phyloP scores from a whole-genome alignment of 1,284 basidiomycete genomes.

The Ustilago xerochloae region DNA sequence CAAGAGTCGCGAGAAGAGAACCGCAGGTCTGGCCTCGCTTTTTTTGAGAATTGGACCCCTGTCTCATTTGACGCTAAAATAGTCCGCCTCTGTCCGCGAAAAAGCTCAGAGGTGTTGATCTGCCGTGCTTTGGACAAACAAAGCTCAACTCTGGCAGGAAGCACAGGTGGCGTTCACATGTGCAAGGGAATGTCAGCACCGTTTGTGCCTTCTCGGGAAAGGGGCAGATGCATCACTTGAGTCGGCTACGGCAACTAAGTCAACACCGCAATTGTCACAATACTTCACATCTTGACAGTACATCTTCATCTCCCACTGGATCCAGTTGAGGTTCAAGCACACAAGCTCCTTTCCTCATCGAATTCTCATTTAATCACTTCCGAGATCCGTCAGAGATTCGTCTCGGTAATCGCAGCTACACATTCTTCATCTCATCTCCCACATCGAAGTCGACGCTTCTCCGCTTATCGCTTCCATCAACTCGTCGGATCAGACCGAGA shows the following conservation, averaged over 20 bases:
- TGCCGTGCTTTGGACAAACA: neutral
- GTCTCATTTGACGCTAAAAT: neutral
- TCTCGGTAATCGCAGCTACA: neutral
- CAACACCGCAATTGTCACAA: too few relatives aligned
- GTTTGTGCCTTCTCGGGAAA: too few relatives aligned
- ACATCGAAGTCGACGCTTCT: neutral
- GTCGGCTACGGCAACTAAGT: neutral
- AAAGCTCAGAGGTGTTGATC: neutral
- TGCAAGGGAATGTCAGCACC: too few relatives aligned
- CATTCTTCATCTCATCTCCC: neutral
- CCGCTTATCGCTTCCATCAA: neutral
- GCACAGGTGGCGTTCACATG: neutral
- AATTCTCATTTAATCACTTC: too few relatives aligned
- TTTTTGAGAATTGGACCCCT: neutral
- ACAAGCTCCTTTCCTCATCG: too few relatives aligned
- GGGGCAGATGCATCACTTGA: too few relatives aligned
- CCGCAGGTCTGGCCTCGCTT: neutral
- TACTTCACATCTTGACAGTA: too few relatives aligned
- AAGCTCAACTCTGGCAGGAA: neutral
- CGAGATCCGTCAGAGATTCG: neutral
- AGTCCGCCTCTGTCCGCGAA: neutral
- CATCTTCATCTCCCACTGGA: too few relatives aligned
- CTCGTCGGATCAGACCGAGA: neutral
- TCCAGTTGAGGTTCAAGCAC: too few relatives aligned
- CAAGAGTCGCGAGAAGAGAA: neutral